Evolutionary conservation across 768 basidiomycete genomes (phyloP).

Genomic region (Myochromella boudieri): DNA sequence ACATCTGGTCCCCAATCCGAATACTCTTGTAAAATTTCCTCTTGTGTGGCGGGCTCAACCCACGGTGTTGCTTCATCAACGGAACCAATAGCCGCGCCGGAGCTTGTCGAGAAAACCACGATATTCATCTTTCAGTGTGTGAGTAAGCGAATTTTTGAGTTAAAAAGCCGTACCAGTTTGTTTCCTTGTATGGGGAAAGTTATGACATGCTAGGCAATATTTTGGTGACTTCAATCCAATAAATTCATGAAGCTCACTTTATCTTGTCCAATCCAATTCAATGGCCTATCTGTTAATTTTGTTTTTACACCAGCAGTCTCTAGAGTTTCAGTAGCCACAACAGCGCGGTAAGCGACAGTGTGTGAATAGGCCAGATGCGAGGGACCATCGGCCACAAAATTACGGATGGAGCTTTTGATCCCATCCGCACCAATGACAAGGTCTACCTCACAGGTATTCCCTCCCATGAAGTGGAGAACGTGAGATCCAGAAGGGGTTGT

Average conservation of each 20-base stretch:
- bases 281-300: slow-evolving; percentile 31
- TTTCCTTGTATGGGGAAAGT: slow-evolving; percentile 47
- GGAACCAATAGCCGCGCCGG: slow-evolving; percentile 24
- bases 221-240: not conserved
- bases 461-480: slow-evolving; percentile 47
- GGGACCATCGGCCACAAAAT: slow-evolving; percentile 30
- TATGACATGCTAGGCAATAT: slow-evolving; percentile 45
- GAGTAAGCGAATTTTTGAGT: not conserved
- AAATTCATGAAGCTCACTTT: slow-evolving; percentile 36
- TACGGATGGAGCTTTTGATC: slow-evolving; percentile 46
- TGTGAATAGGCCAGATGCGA: slow-evolving; percentile 40
- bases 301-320: slow-evolving; percentile 41
- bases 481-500: slow-evolving; percentile 24
- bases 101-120: slow-evolving; percentile 40
- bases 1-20: slow-evolving; percentile 48
- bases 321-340: slow-evolving; percentile 42
- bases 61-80: slow-evolving; percentile 34
- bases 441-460: slow-evolving; percentile 43
- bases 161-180: slow-evolving; percentile 32
- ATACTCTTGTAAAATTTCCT: slow-evolving; percentile 44
- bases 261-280: slow-evolving; percentile 43
- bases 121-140: slow-evolving; percentile 39
- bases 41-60: slow-evolving; percentile 38
- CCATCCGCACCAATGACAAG: slow-evolving; percentile 55
- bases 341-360: slow-evolving; percentile 47